Evolutionary conservation across 345 rosid genomes (phyloP), one percentile per base, ranked within the genome.

Genomic region (Hirschfeldia incana): DNA sequence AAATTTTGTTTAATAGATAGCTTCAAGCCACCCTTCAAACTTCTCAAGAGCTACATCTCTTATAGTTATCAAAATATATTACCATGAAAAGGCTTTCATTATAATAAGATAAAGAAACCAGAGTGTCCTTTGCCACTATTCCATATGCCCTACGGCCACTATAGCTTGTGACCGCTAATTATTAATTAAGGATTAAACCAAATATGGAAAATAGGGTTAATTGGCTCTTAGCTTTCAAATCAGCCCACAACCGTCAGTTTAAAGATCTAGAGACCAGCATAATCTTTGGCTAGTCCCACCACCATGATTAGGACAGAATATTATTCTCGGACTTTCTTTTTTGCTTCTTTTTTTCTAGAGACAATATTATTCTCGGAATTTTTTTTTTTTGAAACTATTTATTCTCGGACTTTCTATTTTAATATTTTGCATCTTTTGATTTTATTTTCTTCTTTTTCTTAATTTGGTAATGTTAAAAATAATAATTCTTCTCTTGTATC

Each of bases 221-320:
- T 75, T 80, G 80, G 79, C 83, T 64, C 72, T 75, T 70, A 75
- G 79, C 76, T 63, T 57, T 75, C 57, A 75, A 75, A 55, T 74
- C 83, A 80, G 73, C 30, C 64, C 21, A 70, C 72, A 75, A 57
- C 79, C 79, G 83, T 82, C 72, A 77, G 44, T 81, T 76, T 81
- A 67, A 69, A 80, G 79, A 75, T 80, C 83, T 75, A 80, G 55
- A 75, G 79, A 69, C 79, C 76, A 80, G 42, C 68, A 68, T 74
- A 58, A 80, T 80, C 83, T 80, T 70, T 75, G 76, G 32, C 64
- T 72, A 80, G 72, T 33, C 76, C 83, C 79, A 80, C 79, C 72
- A 75, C 59, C 67, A 80, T 75, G 67, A 55, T 69, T 61, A 69
- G 15, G 66, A 73, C 29, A 65, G 66, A 37, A 6, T 30, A 68